These are phyloP conservation scores for Solanum hybrid DNA, from an alignment of 305 asterid species.

Conservation along the genomic window DNA sequence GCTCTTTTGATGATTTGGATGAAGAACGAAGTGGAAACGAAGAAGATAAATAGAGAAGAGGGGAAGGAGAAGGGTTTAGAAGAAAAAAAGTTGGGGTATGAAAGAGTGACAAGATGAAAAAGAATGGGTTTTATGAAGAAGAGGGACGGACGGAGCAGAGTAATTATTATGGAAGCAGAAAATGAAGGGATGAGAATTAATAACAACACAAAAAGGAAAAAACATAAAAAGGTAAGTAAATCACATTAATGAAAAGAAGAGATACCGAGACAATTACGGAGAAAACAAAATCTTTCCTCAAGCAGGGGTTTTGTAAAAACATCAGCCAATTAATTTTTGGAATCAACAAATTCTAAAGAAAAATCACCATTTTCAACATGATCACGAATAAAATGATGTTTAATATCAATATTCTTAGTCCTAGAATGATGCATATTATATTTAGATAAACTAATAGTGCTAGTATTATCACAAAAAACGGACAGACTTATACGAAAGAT, in stretches of 20 bases:
- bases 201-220: neutral
- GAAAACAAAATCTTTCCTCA: neutral
- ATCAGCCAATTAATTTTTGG: neutral
- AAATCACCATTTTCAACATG: neutral
- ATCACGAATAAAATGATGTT: neutral
- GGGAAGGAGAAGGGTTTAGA: neutral
- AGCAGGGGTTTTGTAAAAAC: neutral
- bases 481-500: neutral
- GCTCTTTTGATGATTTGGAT: neutral
- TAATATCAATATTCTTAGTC: neutral
- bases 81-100: neutral
- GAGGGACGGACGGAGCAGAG: neutral
- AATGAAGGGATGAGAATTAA: neutral
- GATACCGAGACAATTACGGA: neutral
- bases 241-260: neutral
- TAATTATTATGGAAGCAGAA: neutral
- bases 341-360: neutral
- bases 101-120: neutral
- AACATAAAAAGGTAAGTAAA: neutral
- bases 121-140: neutral
- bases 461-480: neutral
- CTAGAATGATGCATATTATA: neutral
- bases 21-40: neutral
- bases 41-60: neutral
- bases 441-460: no score